These are phyloP conservation scores for Leptomonas seymouri DNA, from an alignment of 208 protist genomes.

Conservation along the genomic window DNA sequence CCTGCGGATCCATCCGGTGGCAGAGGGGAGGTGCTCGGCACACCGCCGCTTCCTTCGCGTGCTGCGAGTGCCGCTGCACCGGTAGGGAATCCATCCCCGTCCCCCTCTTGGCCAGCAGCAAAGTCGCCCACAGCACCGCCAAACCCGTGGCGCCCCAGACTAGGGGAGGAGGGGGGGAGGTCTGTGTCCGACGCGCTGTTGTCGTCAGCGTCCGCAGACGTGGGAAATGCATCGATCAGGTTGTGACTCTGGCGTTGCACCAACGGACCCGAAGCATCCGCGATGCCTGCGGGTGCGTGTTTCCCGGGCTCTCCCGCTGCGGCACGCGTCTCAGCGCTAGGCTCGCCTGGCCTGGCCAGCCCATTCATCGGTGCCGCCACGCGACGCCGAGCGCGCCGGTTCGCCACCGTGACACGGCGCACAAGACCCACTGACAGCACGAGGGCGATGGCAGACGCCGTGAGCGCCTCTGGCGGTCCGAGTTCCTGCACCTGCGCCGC, in stretches of 20 bases:
- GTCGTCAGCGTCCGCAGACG: neutral
- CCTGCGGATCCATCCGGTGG: neutral
- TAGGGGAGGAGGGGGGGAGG: slow-evolving; percentile 3
- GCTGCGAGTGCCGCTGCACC: neutral
- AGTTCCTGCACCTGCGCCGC: slow-evolving; percentile 12
- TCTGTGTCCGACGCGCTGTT: neutral
- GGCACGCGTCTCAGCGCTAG: neutral
- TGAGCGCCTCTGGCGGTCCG: slow-evolving; percentile 14
- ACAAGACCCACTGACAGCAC: slow-evolving; percentile 29
- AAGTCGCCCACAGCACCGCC: neutral
- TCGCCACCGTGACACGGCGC: slow-evolving; percentile 24
- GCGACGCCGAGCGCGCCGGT: slow-evolving; percentile 16
- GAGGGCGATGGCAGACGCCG: slow-evolving; percentile 10
- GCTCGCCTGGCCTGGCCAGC: neutral
- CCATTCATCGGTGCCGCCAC: slow-evolving; percentile 4
- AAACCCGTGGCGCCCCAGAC: slow-evolving; percentile 5
- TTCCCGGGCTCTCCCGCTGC: neutral
- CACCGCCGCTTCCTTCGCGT: neutral
- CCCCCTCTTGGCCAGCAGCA: neutral
- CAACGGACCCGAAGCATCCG: neutral
- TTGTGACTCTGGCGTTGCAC: neutral
- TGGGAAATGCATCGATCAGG: slow-evolving; percentile 1
- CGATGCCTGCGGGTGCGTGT: neutral
- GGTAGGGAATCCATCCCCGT: slow-evolving; percentile 11
- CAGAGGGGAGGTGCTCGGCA: neutral